Conservation (phyloP, 768 basidiomycete genomes). For the Xerocomus spinulosus region DNA sequence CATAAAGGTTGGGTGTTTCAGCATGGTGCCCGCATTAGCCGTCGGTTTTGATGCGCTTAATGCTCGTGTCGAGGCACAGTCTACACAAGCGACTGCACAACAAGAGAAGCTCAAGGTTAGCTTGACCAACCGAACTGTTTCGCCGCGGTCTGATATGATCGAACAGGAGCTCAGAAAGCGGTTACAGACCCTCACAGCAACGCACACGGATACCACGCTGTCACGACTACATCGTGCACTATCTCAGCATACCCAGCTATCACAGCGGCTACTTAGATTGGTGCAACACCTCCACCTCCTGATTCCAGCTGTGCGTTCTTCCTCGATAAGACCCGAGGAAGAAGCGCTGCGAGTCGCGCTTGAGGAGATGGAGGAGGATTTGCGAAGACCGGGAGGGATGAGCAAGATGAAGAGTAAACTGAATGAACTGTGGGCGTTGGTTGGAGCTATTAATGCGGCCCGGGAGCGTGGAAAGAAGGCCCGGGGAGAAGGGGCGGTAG, state of each 20-base stretch:
- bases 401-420: slow-evolving; percentile 66
- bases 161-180: slow-evolving; percentile 62
- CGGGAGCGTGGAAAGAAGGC: slow-evolving; percentile 47
- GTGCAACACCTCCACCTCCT: slow-evolving; percentile 76
- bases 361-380: slow-evolving; percentile 72
- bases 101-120: slow-evolving; percentile 58
- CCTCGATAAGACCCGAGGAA: slow-evolving; percentile 75
- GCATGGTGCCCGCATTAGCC: slow-evolving; percentile 76
- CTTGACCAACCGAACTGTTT: not conserved
- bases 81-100: slow-evolving; percentile 59
- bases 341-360: slow-evolving; percentile 66
- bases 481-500: slow-evolving; percentile 40
- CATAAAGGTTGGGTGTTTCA: slow-evolving; percentile 26
- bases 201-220: slow-evolving; percentile 62
- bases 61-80: slow-evolving; percentile 72
- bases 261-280: slow-evolving; percentile 63
- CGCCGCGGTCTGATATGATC: slow-evolving; percentile 5
- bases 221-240: slow-evolving; percentile 62
- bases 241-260: slow-evolving; percentile 62
- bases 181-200: slow-evolving; percentile 53
- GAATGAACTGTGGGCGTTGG: slow-evolving; percentile 82
- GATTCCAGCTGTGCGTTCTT: slow-evolving; percentile 70
- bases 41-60: slow-evolving; percentile 80
- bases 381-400: slow-evolving; percentile 47
- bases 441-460: slow-evolving; percentile 64